Conservation (phyloP, 1,284 basidiomycete genomes). For the Microbotryum silenes-acaulis region DNA sequence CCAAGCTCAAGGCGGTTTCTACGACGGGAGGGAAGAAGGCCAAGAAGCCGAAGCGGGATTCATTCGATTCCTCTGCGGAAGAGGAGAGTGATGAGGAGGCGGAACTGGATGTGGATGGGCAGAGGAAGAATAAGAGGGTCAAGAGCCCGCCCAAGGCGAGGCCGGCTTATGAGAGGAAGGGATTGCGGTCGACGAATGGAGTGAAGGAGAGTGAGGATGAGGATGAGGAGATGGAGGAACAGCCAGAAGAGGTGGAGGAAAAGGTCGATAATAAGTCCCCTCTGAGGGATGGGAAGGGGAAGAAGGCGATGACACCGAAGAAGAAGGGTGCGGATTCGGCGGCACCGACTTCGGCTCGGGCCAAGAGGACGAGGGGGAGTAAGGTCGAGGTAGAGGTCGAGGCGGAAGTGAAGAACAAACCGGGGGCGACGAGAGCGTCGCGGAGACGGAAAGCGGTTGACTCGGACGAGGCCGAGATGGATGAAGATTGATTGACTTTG, state of each 20-base stretch:
- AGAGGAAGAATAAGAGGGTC: conserved; percentile 3
- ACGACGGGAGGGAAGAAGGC: conserved; percentile 5
- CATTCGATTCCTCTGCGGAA: conserved; percentile 34
- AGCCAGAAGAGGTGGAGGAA: conserved; percentile 7
- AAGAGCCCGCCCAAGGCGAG: neutral
- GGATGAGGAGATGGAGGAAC: neutral
- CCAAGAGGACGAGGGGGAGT: neutral
- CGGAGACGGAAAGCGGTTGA: neutral
- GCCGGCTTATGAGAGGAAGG: neutral
- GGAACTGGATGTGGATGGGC: neutral
- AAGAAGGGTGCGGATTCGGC: neutral
- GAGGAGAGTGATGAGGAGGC: conserved; percentile 35
- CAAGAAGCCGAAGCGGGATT: conserved; percentile 15
- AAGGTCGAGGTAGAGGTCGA: neutral
- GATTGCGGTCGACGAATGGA: neutral
- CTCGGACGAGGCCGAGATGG: neutral
- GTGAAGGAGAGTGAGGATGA: neutral
- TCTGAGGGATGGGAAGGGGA: conserved; percentile 32
- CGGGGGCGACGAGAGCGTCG: neutral
- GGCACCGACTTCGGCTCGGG: neutral
- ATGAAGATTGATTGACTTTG: neutral
- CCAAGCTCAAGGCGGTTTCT: conserved; percentile 4
- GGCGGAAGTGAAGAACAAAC: neutral
- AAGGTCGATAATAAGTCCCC: conserved; percentile 37
- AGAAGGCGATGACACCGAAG: conserved; percentile 1